phyloP scores from a whole-genome alignment of 139 green algal genomes.

The Nannochloris sp. region DNA sequence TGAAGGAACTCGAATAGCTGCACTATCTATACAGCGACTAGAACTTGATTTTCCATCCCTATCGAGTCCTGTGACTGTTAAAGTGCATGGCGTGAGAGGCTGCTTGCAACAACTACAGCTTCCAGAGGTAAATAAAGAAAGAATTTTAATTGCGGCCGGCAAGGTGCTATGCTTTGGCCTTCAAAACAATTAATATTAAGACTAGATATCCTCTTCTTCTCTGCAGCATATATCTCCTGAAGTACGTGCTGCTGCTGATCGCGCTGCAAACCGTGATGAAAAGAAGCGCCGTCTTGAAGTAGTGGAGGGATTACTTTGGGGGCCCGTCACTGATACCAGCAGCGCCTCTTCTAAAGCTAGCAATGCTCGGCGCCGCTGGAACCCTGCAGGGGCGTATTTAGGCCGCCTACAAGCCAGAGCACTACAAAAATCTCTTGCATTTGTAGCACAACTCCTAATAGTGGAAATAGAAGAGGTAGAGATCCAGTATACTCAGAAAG shows the following conservation, averaged over 20 bases:
- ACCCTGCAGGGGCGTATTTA: neutral
- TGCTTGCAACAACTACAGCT: slow-evolving; percentile 31
- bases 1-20: neutral
- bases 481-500: slow-evolving; percentile 30
- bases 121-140: slow-evolving; percentile 20
- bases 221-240: slow-evolving; percentile 9
- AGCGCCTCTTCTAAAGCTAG: neutral
- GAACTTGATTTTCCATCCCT: slow-evolving; percentile 27
- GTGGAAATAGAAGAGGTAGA: slow-evolving; percentile 26
- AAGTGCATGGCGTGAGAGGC: neutral
- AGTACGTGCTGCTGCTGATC: no score
- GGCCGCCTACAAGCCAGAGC: neutral
- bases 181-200: no score
- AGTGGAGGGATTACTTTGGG: slow-evolving; percentile 46
- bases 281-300: slow-evolving; percentile 26
- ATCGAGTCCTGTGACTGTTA: slow-evolving; percentile 15
- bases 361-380: neutral
- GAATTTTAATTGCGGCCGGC: neutral
- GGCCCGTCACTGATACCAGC: neutral
- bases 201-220: no score
- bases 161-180: neutral
- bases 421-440: slow-evolving; percentile 7
- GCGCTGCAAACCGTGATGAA: neutral
- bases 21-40: slow-evolving; percentile 1
- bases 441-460: slow-evolving; percentile 27